Evolutionary conservation across 108 stramenopile genomes (phyloP).

Genomic region (Skeletonema menzelii): DNA sequence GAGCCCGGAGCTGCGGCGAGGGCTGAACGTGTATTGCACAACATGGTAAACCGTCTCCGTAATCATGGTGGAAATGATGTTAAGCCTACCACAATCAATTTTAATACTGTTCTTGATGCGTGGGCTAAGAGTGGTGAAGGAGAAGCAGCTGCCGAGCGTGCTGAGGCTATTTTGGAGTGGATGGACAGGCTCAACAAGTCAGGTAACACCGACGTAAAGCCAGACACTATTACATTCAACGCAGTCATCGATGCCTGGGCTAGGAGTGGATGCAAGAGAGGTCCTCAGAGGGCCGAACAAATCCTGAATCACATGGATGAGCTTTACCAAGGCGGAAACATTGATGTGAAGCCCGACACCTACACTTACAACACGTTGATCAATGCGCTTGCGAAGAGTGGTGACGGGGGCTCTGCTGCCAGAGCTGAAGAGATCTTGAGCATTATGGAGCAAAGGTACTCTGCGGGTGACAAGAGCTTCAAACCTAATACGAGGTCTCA

Average conservation of each 20-base stretch:
- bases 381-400: slow-evolving; percentile 53
- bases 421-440: slow-evolving; percentile 58
- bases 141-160: slow-evolving; percentile 75
- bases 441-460: slow-evolving; percentile 51
- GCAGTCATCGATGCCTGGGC: slow-evolving; percentile 87
- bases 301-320: slow-evolving; percentile 91
- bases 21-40: slow-evolving; percentile 58
- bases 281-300: slow-evolving; percentile 81
- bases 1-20: slow-evolving; percentile 57
- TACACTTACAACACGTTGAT: slow-evolving; percentile 85
- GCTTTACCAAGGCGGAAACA: slow-evolving; percentile 76
- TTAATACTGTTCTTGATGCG: slow-evolving; percentile 81
- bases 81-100: slow-evolving; percentile 87
- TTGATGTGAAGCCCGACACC: slow-evolving; percentile 82
- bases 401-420: slow-evolving; percentile 53
- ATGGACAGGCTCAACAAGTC: slow-evolving; percentile 80
- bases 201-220: slow-evolving; percentile 57
- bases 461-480: slow-evolving; percentile 47
- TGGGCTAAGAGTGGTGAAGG: slow-evolving; percentile 86
- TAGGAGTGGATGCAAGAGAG: slow-evolving; percentile 73
- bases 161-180: slow-evolving; percentile 87
- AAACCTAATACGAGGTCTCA: slow-evolving; percentile 53
- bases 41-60: slow-evolving; percentile 64
- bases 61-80: slow-evolving; percentile 68
- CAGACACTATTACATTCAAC: slow-evolving; percentile 85